Evolutionary conservation across 2,329 filamentous ascomycete species (phyloP), one percentile per base, ranked within the genome.

Genomic region (Fusarium sp.): DNA sequence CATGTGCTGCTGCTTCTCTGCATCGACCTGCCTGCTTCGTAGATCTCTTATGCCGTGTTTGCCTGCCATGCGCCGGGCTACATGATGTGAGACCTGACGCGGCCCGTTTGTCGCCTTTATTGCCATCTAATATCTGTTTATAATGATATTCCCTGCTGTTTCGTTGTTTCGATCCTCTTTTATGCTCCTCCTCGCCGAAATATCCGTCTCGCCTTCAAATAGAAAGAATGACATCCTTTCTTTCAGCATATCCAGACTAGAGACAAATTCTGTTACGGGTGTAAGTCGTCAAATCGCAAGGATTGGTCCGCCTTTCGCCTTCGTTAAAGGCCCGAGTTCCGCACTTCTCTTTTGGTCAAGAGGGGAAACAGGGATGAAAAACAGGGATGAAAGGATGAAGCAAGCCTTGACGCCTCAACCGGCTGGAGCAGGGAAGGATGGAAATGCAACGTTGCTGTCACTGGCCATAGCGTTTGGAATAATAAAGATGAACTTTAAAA

Each of bases 31-130:
- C 20, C 41, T 33, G 40, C 53, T 56, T 52, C 41, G 57, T 52
- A 68, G 52, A 69, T 69, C 64, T 64, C 45, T 65, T 41, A 59
- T 71, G 55, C 64, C 64, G 69, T 69, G 64, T 69, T 69, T 71
- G 69, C 52, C 57, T 55, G 42, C 64, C 60, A 65, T 69, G 68
- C 61, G 59, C 65, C 54, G 38, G 30, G 65, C 41, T 53, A 71
- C 69, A 54, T 54, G 53, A 71, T 58, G 69, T 71, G 40, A 72
- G 61, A 71, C 64, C 69, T 65, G 50, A 69, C 42, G 38, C 64
- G 65, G 60, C 59, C 69, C 69, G 59, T 60, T 44, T 48, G 32
- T 57, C 53, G 48, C 69, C 26, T 52, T 55, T 44, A 38, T 14
- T 12, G 37, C 32, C 50, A 46, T 37, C 18, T 18, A 63, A 41